Evolutionary conservation across 1,284 basidiomycete species (phyloP).

Genomic region (Laetiporus sulphureus): DNA sequence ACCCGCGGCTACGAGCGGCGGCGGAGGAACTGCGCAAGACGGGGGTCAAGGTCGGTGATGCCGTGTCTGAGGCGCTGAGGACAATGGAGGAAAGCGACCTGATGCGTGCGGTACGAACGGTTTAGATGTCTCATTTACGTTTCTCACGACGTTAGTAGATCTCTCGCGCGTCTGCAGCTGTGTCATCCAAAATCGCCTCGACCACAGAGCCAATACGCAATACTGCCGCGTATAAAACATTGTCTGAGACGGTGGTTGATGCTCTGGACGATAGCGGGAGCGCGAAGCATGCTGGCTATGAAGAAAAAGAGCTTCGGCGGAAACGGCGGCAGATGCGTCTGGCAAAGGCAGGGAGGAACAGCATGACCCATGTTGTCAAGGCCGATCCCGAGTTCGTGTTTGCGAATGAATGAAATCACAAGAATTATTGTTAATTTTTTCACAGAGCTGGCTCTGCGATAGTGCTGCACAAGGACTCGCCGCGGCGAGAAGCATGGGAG

Average conservation of each 20-base stretch:
- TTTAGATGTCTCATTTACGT: neutral
- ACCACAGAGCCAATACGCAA: constrained; percentile 93
- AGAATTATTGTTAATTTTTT: neutral
- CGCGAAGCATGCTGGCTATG: constrained; percentile 90
- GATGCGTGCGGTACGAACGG: constrained; percentile 71
- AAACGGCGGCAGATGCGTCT: constrained; percentile 68
- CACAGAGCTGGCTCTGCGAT: constrained; percentile 78
- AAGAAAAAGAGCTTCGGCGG: constrained; percentile 85
- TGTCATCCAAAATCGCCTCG: constrained; percentile 73
- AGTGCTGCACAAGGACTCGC: constrained; percentile 77
- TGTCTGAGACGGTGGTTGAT: constrained; percentile 86
- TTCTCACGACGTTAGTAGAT: constrained; percentile 39
- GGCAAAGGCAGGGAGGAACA: constrained; percentile 74
- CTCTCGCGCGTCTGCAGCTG: constrained; percentile 71
- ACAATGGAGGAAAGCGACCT: constrained; percentile 93
- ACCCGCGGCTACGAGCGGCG: constrained; percentile 85
- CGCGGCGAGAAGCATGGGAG: constrained; percentile 73
- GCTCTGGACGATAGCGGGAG: constrained; percentile 92
- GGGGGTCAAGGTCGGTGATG: constrained; percentile 91
- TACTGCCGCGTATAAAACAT: constrained; percentile 89
- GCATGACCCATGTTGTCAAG: constrained; percentile 40
- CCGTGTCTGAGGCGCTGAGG: constrained; percentile 84
- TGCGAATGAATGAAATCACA: neutral
- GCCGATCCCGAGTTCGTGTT: constrained; percentile 74
- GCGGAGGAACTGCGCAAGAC: constrained; percentile 87